Evolutionary conservation across 228 moss, liverwort and hornwort species (phyloP).

Genomic region (Sphagnum fallax): DNA sequence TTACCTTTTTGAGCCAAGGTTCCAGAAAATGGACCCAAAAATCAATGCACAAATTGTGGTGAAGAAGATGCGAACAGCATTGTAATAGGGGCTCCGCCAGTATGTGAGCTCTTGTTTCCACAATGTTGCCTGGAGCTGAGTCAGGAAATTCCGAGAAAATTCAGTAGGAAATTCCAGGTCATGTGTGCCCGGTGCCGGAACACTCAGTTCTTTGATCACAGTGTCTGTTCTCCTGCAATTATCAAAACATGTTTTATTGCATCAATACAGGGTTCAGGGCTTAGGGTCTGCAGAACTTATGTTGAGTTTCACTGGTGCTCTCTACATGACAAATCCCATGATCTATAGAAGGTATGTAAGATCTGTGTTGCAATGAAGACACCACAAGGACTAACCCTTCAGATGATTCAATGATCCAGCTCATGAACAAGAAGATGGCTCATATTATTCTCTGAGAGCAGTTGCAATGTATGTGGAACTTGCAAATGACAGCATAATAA

Average conservation of each 20-base stretch:
- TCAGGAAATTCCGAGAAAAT: slow-evolving; percentile 46
- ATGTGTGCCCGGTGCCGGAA: slow-evolving; percentile 35
- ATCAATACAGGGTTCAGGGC: neutral
- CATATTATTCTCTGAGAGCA: no score
- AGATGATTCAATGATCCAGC: no score
- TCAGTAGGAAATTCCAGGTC: slow-evolving; percentile 63
- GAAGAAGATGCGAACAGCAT: slow-evolving; percentile 80
- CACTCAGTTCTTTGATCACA: slow-evolving; percentile 46
- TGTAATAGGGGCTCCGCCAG: slow-evolving; percentile 92
- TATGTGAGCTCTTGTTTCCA: slow-evolving; percentile 86
- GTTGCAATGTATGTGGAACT: no score
- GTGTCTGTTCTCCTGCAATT: slow-evolving; percentile 45
- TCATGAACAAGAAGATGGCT: no score
- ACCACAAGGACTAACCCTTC: no score
- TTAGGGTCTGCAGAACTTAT: no score
- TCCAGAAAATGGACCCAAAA: slow-evolving; percentile 88
- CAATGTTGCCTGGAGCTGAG: slow-evolving; percentile 60
- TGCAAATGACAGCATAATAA: no score
- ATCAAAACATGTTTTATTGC: neutral
- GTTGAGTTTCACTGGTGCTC: no score
- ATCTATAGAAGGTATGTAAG: no score
- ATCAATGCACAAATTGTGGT: slow-evolving; percentile 73
- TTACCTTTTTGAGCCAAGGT: slow-evolving; percentile 66
- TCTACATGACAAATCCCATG: no score
- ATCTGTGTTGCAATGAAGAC: no score